Evolutionary conservation across 805 yeast species (phyloP), one percentile per base, ranked within the genome.

Genomic region (Ogataea thermomethanolica): DNA sequence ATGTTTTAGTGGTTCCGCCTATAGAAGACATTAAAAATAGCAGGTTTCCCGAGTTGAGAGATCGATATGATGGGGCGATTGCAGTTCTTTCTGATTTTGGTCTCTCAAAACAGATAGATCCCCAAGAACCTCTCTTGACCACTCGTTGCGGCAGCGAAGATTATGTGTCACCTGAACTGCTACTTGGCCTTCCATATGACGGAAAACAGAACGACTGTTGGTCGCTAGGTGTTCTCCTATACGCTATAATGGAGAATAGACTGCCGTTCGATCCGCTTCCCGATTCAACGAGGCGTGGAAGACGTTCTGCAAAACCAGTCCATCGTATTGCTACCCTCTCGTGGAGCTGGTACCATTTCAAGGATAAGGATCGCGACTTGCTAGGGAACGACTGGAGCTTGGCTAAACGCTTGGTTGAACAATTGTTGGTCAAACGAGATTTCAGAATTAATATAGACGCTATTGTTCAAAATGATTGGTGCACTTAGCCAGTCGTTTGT

Each of bases 131-230:
- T 20, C 52, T 82, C 42, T 70, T 95, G 20, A 74, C 85, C 2
- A 91, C 98, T 1, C 66, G 98, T 45, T 93, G 99, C 61, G 99
- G 99, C 0, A 86, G 96, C 1, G 96, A 87, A 48, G 99, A 93
- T 59, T 93, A 93, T 54, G 95, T 93, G 6, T 83, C 96, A 0
- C 99, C 99, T 0, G 99, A 93, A 56, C 65, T 93, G 17, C 66
- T 93, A 27, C 77, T 93, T 78, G 98, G 98, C 1, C 70, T 86
- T 41, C 83, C 88, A 6, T 93, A 93, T 56, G 91, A 91, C 54
- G 99, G 99, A 9, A 74, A 84, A 37, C 79, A 86, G 48, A 83
- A 93, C 35, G 99, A 93, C 60, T 70, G 90, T 13, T 93, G 99
- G 99, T 87, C 97, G 1, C 61, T 90, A 8, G 99, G 99, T 2